A percentile compares a stretch with the other conserved stretches of the same genome.
Evolutionary conservation across 305 asterid genomes (phyloP).

Genomic region (Plantago coronopus): DNA sequence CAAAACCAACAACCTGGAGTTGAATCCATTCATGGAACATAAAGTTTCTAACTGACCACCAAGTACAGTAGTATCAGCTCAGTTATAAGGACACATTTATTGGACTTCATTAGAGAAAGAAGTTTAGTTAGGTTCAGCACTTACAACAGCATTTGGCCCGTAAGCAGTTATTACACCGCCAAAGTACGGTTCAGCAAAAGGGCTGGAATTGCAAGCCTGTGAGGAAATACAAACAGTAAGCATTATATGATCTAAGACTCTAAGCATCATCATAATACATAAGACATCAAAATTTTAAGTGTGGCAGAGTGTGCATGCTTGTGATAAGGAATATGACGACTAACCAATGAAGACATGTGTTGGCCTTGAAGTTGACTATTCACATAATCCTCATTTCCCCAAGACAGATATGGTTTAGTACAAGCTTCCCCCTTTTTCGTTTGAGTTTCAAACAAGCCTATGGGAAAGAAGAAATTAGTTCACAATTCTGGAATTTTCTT

Average conservation of each 20-base stretch:
- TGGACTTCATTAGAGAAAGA: not conserved
- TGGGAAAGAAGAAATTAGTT: conserved; percentile 5
- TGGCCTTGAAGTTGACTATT: conserved; percentile 42
- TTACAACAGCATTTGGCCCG: conserved; percentile 50
- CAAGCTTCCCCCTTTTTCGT: conserved; percentile 34
- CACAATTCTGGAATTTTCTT: conserved; percentile 6
- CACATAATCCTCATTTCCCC: conserved; percentile 36
- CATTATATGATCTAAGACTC: too few relatives aligned
- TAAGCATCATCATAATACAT: too few relatives aligned
- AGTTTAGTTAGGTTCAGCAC: conserved; percentile 20
- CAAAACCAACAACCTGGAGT: too few relatives aligned
- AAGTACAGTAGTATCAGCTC: not conserved
- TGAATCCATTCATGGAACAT: too few relatives aligned
- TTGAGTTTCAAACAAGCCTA: conserved; percentile 31
- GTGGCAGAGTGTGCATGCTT: not conserved
- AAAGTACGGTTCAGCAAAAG: conserved; percentile 44
- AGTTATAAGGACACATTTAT: not conserved
- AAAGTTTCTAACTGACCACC: too few relatives aligned
- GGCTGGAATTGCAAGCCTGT: conserved; percentile 52
- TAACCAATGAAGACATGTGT: conserved; percentile 45
- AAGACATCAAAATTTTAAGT: too few relatives aligned
- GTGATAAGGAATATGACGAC: conserved; percentile 25
- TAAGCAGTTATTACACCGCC: conserved; percentile 44
- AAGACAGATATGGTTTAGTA: conserved; percentile 24
- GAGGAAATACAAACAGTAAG: conserved; percentile 13